These are phyloP conservation scores for Tolypocladium endophyticum DNA, from an alignment of 2,329 filamentous ascomycete genomes.

Conservation along the genomic window DNA sequence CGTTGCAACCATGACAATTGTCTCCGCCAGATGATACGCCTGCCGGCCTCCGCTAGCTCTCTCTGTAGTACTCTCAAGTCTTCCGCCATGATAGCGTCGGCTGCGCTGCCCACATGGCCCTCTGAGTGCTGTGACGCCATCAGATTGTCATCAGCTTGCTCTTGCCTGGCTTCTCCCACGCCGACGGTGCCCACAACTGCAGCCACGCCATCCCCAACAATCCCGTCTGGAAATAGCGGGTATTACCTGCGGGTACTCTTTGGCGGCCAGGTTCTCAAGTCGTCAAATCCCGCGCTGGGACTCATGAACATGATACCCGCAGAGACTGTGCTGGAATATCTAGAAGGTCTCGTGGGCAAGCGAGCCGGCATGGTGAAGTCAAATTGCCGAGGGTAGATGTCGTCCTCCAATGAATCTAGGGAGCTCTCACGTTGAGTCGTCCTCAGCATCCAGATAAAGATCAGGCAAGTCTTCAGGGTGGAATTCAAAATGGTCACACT, in stretches of 20 bases:
- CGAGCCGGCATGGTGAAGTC: slow-evolving; percentile 31
- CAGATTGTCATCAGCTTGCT: slow-evolving; percentile 16
- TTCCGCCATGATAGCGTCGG: neutral
- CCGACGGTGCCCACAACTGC: neutral
- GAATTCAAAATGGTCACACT: too few relatives aligned
- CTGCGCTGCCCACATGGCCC: slow-evolving; percentile 3
- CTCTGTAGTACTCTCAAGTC: slow-evolving; percentile 10
- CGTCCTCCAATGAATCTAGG: neutral
- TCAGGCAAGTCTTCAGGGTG: neutral
- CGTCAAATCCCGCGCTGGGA: slow-evolving; percentile 59
- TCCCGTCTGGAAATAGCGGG: slow-evolving; percentile 6
- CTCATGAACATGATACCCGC: slow-evolving; percentile 60
- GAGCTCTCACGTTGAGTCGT: neutral
- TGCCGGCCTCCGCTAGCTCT: slow-evolving; percentile 9
- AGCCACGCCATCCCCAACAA: neutral
- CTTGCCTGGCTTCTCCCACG: slow-evolving; percentile 12
- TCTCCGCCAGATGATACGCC: slow-evolving; percentile 16
- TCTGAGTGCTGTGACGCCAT: slow-evolving; percentile 14
- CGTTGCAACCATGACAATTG: slow-evolving; percentile 19
- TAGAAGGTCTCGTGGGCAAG: slow-evolving; percentile 59
- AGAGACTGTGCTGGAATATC: slow-evolving; percentile 54
- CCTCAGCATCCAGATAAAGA: neutral
- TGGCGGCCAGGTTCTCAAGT: slow-evolving; percentile 54
- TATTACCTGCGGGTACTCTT: slow-evolving; percentile 60
- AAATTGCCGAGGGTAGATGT: slow-evolving; percentile 9